Base-by-base conservation (phyloP, 2,329 filamentous ascomycete genomes). In the Thielaviopsis euricoi region DNA sequence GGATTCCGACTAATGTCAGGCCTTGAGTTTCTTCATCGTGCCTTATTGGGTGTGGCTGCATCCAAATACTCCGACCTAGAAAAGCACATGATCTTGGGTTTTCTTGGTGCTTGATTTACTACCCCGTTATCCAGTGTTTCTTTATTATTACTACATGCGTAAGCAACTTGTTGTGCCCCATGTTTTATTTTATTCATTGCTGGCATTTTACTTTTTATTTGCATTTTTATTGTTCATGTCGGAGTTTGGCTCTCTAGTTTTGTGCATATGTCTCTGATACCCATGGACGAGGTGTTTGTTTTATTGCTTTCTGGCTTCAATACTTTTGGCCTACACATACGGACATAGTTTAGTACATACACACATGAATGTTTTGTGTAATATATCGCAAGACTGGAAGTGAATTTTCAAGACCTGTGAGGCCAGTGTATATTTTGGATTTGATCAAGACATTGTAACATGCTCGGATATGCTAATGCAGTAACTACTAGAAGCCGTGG, bases 401-500 rank as follows among this genome's bases (percentile, higher is more conserved):
- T 43, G 37, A 43, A 15, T 43, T 15, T 43, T 17, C n/a, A 6
- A 43, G 37, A n/a, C 37, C 37, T 33, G 21, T 52, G 40, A 52
- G 19, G 46, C 50, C 46, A 52, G 48, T 52, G 40, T 57, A 33
- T 53, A 57, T 57, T 57, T 51, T 46, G 50, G 51, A 37, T 43
- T 43, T 43, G 37, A 43, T 43, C 37, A 43, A 43, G 37, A 43
- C 37, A 43, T 43, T 43, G 52, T 52, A 50, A 57, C 55, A 57
- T 57, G 55, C 55, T 57, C 43, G 50, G 48, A 57, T 52, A 52
- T 57, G 55, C 55, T 57, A 22, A 57, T 52, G 37, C 52, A 49
- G 55, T 57, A 50, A 52, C 37, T 33, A 52, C 37, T 43, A 43
- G 51, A 57, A 25, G 55, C 43, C 37, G 52, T 40, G 43, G 48